Evolutionary conservation across 768 basidiomycete genomes (phyloP).

Genomic region (Lentinula detonsa): DNA sequence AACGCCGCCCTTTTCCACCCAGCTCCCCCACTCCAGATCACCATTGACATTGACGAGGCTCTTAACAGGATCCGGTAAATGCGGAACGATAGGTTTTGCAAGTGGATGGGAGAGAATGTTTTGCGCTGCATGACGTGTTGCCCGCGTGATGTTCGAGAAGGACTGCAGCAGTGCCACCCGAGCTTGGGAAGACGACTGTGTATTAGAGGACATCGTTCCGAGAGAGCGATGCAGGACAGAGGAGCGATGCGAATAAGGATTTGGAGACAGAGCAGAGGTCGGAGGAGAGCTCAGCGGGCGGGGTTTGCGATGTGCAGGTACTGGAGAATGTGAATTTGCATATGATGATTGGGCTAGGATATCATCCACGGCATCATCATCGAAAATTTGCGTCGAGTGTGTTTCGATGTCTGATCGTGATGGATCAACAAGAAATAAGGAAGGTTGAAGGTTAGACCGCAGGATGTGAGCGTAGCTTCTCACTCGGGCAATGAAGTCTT

Average conservation of each 20-base stretch:
- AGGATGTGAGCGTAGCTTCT: constrained; percentile 75
- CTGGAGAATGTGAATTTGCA: constrained; percentile 70
- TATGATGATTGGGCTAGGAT: constrained; percentile 78
- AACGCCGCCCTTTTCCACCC: constrained; percentile 89
- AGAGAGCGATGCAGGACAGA: constrained; percentile 81
- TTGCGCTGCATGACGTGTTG: constrained; percentile 90
- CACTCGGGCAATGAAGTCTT: constrained; percentile 75
- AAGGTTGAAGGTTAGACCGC: constrained; percentile 79
- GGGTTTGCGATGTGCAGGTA: constrained; percentile 79
- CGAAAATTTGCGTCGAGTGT: constrained; percentile 80
- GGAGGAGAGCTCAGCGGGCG: constrained; percentile 46
- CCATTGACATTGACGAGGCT: constrained; percentile 87
- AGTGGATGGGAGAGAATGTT: constrained; percentile 93
- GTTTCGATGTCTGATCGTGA: constrained; percentile 89
- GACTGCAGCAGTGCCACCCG: constrained; percentile 84
- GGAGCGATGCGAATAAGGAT: constrained; percentile 59
- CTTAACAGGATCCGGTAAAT: constrained; percentile 90
- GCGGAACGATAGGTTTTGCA: constrained; percentile 93
- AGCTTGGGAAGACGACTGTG: constrained; percentile 61
- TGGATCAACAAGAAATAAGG: constrained; percentile 88
- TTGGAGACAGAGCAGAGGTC: constrained; percentile 21
- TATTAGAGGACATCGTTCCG: constrained; percentile 43
- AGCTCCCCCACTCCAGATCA: constrained; percentile 90
- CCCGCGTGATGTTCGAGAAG: constrained; percentile 90
- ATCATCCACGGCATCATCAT: constrained; percentile 83